A percentile compares a stretch with the other conserved stretches of the same genome.
phyloP scores from a whole-genome alignment of 2,329 filamentous ascomycete genomes.

The Pezicula carpinea region DNA sequence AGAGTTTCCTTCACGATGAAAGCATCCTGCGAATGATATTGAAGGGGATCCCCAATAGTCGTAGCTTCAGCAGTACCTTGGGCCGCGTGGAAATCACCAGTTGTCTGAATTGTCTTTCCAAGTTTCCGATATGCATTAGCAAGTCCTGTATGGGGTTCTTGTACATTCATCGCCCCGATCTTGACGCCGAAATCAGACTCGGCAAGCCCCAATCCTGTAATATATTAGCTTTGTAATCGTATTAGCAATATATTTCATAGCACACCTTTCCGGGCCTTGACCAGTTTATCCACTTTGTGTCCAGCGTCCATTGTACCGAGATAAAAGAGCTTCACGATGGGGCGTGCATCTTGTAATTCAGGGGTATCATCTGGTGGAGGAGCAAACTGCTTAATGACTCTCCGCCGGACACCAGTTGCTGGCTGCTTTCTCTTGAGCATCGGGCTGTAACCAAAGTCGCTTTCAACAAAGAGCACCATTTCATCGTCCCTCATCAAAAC shows the following conservation, averaged over 20 bases:
- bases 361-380: conserved; percentile 96
- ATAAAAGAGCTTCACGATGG: conserved; percentile 93
- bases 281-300: conserved; percentile 91
- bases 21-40: conserved; percentile 91
- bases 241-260: conserved; percentile 6
- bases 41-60: conserved; percentile 86
- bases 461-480: conserved; percentile 98
- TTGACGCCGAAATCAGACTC: conserved; percentile 94
- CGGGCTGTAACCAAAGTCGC: conserved; percentile 96
- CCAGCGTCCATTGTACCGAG: conserved; percentile 93
- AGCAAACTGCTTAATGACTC: conserved; percentile 96
- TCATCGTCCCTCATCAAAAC: conserved; percentile 93
- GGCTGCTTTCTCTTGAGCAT: conserved; percentile 95
- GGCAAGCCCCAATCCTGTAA: conserved; percentile 78
- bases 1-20: conserved; percentile 98
- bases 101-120: conserved; percentile 86
- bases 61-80: conserved; percentile 96
- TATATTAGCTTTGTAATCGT: conserved; percentile 26
- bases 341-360: conserved; percentile 83
- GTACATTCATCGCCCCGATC: conserved; percentile 77
- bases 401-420: conserved; percentile 88
- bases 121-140: conserved; percentile 91
- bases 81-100: conserved; percentile 91
- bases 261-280: conserved; percentile 85
- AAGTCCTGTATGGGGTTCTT: conserved; percentile 85